Conservation (phyloP, 257 asterid species). For the Fraxinus quadrangulata region DNA sequence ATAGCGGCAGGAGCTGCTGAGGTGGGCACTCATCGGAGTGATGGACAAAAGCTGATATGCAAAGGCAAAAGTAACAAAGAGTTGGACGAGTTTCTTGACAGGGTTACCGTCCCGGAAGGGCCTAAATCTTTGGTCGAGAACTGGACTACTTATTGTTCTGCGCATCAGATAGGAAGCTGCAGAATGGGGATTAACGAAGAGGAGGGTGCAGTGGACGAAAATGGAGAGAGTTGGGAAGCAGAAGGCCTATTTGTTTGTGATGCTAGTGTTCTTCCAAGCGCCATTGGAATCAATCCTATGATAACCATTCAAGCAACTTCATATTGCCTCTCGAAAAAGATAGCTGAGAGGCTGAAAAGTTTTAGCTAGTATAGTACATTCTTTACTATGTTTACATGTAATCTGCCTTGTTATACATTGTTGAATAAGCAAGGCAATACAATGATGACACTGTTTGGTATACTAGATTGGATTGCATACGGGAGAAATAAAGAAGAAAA, state of each 20-base stretch:
- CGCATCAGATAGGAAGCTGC: conserved; percentile 97
- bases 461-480: too few species aligned
- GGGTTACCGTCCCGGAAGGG: conserved; percentile 58
- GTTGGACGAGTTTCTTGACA: conserved; percentile 58
- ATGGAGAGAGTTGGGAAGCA: conserved; percentile 96
- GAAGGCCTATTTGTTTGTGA: conserved; percentile 79
- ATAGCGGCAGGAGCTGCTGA: conserved; percentile 85
- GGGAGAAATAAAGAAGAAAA: too few species aligned
- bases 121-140: conserved; percentile 55
- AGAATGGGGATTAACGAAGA: conserved; percentile 61
- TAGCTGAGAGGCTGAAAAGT: conserved; percentile 48
- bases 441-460: not conserved
- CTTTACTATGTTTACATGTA: not conserved
- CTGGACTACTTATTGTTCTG: conserved; percentile 68
- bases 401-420: not conserved
- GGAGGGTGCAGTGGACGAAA: conserved; percentile 73
- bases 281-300: conserved; percentile 95
- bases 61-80: conserved; percentile 43
- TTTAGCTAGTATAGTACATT: not conserved
- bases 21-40: conserved; percentile 78
- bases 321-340: conserved; percentile 57
- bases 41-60: conserved; percentile 64
- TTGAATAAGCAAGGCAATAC: not conserved
- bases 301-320: conserved; percentile 76
- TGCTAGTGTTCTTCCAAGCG: conserved; percentile 75